Percentiles rank a stretch among this genome's conserved stretches.
phyloP scores from a whole-genome alignment of 352 stramenopile species.

The Stephanocyclus meneghinianus region DNA sequence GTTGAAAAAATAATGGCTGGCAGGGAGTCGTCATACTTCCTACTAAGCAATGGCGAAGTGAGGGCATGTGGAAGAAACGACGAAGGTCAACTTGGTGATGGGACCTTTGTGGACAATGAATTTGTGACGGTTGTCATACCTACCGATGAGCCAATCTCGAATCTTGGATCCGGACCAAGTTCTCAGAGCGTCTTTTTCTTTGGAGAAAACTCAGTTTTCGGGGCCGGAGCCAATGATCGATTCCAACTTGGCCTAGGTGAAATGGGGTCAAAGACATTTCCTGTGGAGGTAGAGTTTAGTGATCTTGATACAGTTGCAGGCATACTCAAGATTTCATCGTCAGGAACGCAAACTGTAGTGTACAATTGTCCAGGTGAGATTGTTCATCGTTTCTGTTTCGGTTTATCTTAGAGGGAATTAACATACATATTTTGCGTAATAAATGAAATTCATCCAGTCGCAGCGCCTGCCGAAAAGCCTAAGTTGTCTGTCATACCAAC shows the following conservation, averaged over 20 bases:
- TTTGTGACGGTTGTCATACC: constrained; percentile 4
- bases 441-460: no score
- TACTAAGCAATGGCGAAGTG: constrained; percentile 17
- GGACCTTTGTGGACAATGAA: constrained; percentile 19
- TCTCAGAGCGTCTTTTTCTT: constrained; percentile 32
- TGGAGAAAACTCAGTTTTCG: constrained; percentile 20
- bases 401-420: neutral
- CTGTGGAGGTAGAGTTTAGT: constrained; percentile 33
- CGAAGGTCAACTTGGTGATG: constrained; percentile 33
- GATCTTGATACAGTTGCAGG: constrained; percentile 2
- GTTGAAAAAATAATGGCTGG: constrained; percentile 8
- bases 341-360: constrained; percentile 21
- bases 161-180: constrained; percentile 28
- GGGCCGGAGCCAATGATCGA: constrained; percentile 42
- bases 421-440: no score
- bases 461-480: no score
- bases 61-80: constrained; percentile 23
- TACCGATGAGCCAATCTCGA: neutral
- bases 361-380: constrained; percentile 4
- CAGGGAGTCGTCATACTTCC: constrained; percentile 23
- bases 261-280: constrained; percentile 19
- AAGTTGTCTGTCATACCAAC: neutral
- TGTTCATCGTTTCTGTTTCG: neutral
- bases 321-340: constrained; percentile 29
- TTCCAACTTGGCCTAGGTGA: constrained; percentile 53